Conservation (phyloP, 306 rosid genomes). For the Hippophae gyantsensis region DNA sequence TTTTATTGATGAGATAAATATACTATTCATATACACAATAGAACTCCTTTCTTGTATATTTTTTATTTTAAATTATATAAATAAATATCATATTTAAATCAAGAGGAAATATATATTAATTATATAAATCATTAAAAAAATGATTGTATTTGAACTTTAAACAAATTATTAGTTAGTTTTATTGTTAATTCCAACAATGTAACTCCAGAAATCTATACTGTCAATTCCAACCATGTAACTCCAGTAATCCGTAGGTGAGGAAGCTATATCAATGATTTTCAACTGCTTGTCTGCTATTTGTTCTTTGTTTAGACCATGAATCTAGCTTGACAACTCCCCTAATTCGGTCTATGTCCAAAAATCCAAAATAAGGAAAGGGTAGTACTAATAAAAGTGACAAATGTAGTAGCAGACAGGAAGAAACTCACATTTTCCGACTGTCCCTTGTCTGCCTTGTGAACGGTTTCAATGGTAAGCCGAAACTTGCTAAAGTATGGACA, state of each 20-base stretch:
- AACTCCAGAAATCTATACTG: conserved; percentile 15
- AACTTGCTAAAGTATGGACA: conserved; percentile 42
- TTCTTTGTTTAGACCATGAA: conserved; percentile 35
- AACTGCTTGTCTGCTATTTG: conserved; percentile 32
- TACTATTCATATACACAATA: too few relatives aligned
- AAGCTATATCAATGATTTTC: conserved; percentile 33
- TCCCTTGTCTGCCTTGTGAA: conserved; percentile 32
- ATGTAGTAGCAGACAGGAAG: not conserved
- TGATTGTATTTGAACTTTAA: too few relatives aligned
- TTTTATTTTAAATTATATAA: too few relatives aligned
- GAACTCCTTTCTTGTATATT: too few relatives aligned
- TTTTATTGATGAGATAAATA: too few relatives aligned
- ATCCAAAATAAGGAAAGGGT: not conserved
- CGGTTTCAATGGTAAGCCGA: conserved; percentile 30
- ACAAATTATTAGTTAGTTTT: too few relatives aligned
- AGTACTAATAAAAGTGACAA: not conserved
- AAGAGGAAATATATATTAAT: too few relatives aligned
- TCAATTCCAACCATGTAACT: conserved; percentile 27
- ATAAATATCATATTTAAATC: too few relatives aligned
- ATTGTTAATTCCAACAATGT: too few relatives aligned
- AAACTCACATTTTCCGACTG: conserved; percentile 33
- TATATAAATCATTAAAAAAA: too few relatives aligned
- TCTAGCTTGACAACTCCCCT: conserved; percentile 16
- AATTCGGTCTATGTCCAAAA: not conserved
- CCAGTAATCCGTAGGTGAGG: conserved; percentile 34